Conservation (phyloP, 202 grass and related monocot species). For the Setaria viridis region DNA sequence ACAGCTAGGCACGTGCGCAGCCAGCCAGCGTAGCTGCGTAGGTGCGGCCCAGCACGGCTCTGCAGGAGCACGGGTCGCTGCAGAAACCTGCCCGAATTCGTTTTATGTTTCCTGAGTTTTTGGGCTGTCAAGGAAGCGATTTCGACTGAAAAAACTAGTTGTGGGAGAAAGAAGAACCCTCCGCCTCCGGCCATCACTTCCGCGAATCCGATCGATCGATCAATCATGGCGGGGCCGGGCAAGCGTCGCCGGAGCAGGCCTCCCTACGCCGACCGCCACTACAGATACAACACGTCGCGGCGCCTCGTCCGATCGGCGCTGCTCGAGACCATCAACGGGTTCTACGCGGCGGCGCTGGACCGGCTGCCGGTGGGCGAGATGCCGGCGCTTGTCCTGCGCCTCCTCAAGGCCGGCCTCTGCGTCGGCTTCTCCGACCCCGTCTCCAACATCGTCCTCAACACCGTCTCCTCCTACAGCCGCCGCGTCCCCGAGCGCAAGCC, state of each 20-base stretch:
- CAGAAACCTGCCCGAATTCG: too few relatives aligned
- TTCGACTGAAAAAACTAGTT: too few relatives aligned
- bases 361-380: constrained; percentile 25
- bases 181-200: not conserved
- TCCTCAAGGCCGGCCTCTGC: constrained; percentile 8
- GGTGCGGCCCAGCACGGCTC: too few relatives aligned
- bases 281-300: not conserved
- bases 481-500: not conserved
- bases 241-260: not conserved
- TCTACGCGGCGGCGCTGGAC: constrained; percentile 32
- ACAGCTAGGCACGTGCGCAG: too few relatives aligned
- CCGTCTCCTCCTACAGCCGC: not conserved
- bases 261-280: not conserved
- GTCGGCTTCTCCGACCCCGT: constrained; percentile 23
- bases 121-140: too few relatives aligned
- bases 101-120: too few relatives aligned
- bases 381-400: constrained; percentile 21
- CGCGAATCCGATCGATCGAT: not conserved
- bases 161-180: too few relatives aligned
- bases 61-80: too few relatives aligned
- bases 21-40: too few relatives aligned
- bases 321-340: constrained; percentile 18
- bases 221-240: not conserved
- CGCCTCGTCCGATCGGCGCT: not conserved
- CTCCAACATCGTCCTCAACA: constrained; percentile 28